Percentiles rank a stretch among this genome's conserved stretches.
Evolutionary conservation across 1,284 basidiomycete genomes (phyloP).

Genomic region (Phylloboletellus chloephorus): DNA sequence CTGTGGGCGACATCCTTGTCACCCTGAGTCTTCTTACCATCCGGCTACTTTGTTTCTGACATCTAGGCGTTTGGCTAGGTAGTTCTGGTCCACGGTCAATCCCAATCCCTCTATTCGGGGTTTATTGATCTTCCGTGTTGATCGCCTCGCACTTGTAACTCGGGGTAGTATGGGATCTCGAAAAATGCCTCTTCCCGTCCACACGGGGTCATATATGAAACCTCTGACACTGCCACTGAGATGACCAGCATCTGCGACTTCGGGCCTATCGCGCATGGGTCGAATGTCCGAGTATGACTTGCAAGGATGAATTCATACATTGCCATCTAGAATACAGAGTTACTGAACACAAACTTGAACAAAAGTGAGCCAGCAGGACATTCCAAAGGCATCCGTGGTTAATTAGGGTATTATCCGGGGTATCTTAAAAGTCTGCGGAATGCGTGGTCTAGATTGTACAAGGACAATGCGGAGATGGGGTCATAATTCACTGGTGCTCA

Average conservation of each 20-base stretch:
- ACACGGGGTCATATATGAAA: slow-evolving; percentile 8
- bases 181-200: not conserved
- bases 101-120: not conserved
- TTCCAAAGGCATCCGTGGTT: slow-evolving; percentile 6
- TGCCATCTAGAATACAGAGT: slow-evolving; percentile 19
- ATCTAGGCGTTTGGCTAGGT: not conserved
- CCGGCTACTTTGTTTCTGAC: slow-evolving; percentile 22
- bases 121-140: slow-evolving; percentile 1
- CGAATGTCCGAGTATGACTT: slow-evolving; percentile 14
- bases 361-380: slow-evolving; percentile 11
- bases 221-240: slow-evolving; percentile 5
- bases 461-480: slow-evolving; percentile 4
- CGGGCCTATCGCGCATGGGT: too few species aligned
- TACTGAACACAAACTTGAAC: not conserved
- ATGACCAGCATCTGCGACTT: too few species aligned
- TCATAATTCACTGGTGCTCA: slow-evolving; percentile 4
- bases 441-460: too few species aligned
- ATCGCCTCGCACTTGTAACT: not conserved
- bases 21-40: slow-evolving; percentile 17
- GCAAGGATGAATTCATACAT: slow-evolving; percentile 1
- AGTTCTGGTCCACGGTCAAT: not conserved
- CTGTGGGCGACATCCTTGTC: slow-evolving; percentile 11
- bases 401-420: slow-evolving; percentile 23
- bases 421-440: slow-evolving; percentile 13
- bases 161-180: not conserved